Percentiles rank a stretch among this genome's conserved stretches.
phyloP scores from a whole-genome alignment of 2,329 filamentous ascomycete species.

The Periconia digitata region DNA sequence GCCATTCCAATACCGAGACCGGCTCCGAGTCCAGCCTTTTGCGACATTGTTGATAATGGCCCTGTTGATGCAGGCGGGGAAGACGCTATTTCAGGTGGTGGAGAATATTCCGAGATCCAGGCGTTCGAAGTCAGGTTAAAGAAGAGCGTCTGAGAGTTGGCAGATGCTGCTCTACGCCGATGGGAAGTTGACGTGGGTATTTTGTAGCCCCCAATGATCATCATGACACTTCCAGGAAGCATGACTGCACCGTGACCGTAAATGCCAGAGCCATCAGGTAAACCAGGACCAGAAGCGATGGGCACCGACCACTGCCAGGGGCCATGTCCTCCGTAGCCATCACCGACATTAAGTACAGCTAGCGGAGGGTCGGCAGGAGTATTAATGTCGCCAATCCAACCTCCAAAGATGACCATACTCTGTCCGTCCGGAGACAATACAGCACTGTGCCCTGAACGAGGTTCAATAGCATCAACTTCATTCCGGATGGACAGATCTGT shows the following conservation, averaged over 20 bases:
- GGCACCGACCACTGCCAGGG: constrained; percentile 74
- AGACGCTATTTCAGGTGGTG: constrained; percentile 39
- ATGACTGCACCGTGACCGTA: constrained; percentile 65
- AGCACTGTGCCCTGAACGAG: constrained; percentile 85
- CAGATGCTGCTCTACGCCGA: constrained; percentile 37
- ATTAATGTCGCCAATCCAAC: constrained; percentile 83
- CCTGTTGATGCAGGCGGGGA: constrained; percentile 24
- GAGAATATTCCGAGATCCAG: constrained; percentile 61
- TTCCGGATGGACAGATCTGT: constrained; percentile 60
- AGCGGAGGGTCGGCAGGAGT: constrained; percentile 81
- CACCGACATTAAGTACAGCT: constrained; percentile 72
- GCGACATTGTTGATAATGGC: constrained; percentile 45
- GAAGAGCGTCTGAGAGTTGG: constrained; percentile 55
- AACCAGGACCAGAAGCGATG: constrained; percentile 46
- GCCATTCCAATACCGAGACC: constrained; percentile 50
- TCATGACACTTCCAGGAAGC: constrained; percentile 63
- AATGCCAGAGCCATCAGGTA: constrained; percentile 51
- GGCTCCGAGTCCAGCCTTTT: constrained; percentile 49
- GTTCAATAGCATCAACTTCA: constrained; percentile 61
- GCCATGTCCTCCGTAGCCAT: constrained; percentile 64
- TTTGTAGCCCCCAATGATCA: constrained; percentile 61
- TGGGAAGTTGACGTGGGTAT: constrained; percentile 47
- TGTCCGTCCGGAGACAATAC: constrained; percentile 77
- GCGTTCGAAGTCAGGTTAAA: constrained; percentile 63
- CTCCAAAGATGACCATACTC: constrained; percentile 78